Base-by-base conservation (phyloP, 257 asterid genomes). In the Plantago ovata region DNA sequence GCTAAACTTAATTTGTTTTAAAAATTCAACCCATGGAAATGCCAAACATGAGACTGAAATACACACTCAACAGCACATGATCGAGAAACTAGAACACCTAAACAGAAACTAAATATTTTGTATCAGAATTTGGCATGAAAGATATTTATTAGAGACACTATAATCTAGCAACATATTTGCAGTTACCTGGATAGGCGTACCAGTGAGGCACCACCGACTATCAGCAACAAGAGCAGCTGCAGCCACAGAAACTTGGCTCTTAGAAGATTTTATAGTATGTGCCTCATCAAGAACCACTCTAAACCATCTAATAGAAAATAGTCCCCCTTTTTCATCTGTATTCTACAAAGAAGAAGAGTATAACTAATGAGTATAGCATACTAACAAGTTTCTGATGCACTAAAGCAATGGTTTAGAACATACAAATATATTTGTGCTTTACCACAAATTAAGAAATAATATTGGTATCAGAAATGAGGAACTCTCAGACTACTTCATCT, bases 121-220 rank as follows among this genome's bases (percentile, higher is more conserved):
- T 28, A 28, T 28, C 0, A 23, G 32, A 42, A 53, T 57, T 20
- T 56, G 51, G 36, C 36, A 4, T 4, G 4, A 28, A 50, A 21
- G 6, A 22, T 12, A 32, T 20, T 22, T 50, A 23, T 6, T 50
- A 22, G 8, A 20, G 12, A 48, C 4, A 15, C 22, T 16, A 14
- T n/a, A n/a, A 28, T 28, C 36, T 20, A 44, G 56, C 24, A 47
- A 56, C 15, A 50, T 24, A 40, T 38, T 54, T 24, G 44, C 63
- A 56, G 36, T 63, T 62, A 91, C 98, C 96, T 92, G 98, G 66
- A 92, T 88, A 62, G 98, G 98, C 28, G 98, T 92, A 53, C 98
- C 98, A 56, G 98, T 92, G 52, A 92, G 96, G 78, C 98, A 92
- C 98, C 95, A 92, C 59, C 98, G 78, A 67, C 89, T 70, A 70